These are phyloP conservation scores for Ophiostoma ulmi DNA, from an alignment of 2,329 filamentous ascomycete genomes.

Conservation along the genomic window DNA sequence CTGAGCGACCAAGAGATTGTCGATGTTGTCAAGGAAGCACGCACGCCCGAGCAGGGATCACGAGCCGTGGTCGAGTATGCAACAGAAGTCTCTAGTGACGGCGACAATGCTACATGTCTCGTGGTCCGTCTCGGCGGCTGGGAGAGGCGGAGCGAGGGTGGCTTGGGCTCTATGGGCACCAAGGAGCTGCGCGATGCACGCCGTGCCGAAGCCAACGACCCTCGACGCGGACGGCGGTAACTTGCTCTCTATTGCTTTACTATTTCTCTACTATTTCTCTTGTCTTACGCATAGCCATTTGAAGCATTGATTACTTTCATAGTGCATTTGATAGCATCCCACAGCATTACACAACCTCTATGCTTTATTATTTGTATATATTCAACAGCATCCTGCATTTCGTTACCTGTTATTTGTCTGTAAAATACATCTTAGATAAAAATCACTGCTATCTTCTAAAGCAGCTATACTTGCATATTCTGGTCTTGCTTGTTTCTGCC, in stretches of 20 bases:
- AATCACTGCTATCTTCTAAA: too few species aligned
- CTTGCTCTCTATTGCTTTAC: neutral
- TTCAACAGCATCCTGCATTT: neutral
- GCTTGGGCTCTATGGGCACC: constrained; percentile 80
- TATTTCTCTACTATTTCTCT: neutral
- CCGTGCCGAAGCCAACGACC: constrained; percentile 73
- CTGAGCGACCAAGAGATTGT: constrained; percentile 92
- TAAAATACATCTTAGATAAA: too few species aligned
- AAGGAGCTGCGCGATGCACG: constrained; percentile 87
- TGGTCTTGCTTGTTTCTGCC: too few species aligned
- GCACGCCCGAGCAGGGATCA: constrained; percentile 81
- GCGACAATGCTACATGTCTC: constrained; percentile 65
- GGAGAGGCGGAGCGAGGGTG: constrained; percentile 74
- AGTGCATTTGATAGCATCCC: neutral
- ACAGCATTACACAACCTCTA: neutral
- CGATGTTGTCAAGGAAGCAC: constrained; percentile 89
- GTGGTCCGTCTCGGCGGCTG: constrained; percentile 64
- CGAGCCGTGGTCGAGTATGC: constrained; percentile 77
- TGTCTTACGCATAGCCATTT: neutral
- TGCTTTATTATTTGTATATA: neutral
- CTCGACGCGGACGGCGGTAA: constrained; percentile 60
- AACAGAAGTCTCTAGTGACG: constrained; percentile 68
- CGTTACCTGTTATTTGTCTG: neutral
- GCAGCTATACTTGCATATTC: neutral
- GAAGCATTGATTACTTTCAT: neutral